These are phyloP conservation scores for Rugosomyces carneus DNA, from an alignment of 1,284 basidiomycete species.

Conservation along the genomic window DNA sequence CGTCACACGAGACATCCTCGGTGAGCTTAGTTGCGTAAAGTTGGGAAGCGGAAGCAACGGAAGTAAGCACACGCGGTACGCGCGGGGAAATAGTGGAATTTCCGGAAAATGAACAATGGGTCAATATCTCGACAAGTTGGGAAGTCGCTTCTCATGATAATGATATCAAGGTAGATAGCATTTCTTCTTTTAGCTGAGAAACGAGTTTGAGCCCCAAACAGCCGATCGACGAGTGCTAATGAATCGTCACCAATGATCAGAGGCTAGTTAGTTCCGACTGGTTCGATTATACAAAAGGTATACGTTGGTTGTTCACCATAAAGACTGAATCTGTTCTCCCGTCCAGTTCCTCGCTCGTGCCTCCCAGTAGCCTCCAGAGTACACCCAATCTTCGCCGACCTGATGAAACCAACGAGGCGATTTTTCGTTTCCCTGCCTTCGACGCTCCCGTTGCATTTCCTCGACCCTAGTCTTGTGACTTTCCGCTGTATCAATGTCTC, in stretches of 20 bases:
- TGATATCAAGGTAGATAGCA: too few species aligned
- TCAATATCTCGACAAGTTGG: too few species aligned
- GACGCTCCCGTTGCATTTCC: conserved; percentile 63
- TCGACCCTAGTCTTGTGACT: conserved; percentile 72
- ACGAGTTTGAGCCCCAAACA: background rate
- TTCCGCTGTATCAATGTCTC: conserved; percentile 74
- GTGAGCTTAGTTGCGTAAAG: conserved; percentile 3
- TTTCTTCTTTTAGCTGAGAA: too few species aligned
- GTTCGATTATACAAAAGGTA: background rate
- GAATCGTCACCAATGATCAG: background rate
- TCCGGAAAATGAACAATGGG: background rate
- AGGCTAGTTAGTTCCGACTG: background rate
- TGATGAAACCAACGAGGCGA: conserved; percentile 69
- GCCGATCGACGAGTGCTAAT: background rate
- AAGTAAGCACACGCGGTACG: conserved; percentile 11
- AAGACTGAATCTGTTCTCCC: conserved; percentile 35
- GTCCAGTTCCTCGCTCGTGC: conserved; percentile 61
- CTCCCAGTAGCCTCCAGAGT: conserved; percentile 82
- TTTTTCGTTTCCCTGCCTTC: conserved; percentile 49
- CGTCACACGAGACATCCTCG: conserved; percentile 12
- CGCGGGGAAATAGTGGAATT: conserved; percentile 23
- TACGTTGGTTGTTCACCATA: conserved; percentile 48
- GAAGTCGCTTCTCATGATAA: too few species aligned
- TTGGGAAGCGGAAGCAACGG: conserved; percentile 4
- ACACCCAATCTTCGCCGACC: conserved; percentile 68